Evolutionary conservation across 176 grass and related monocot species (phyloP).

Genomic region (Lolium rigidum): DNA sequence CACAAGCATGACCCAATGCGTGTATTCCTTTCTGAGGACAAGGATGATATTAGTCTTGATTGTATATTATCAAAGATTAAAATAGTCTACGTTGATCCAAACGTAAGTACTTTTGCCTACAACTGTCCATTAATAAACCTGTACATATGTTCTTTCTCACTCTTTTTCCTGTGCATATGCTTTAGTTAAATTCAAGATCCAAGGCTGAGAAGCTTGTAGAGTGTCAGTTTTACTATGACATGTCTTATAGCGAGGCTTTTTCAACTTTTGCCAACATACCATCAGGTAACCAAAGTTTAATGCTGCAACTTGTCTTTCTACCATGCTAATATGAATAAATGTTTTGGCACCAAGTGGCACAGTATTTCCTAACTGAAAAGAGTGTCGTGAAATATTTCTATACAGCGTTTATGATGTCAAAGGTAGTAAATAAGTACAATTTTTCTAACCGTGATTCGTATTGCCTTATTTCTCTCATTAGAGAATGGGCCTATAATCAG

Average conservation of each 20-base stretch:
- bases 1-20: conserved; percentile 55
- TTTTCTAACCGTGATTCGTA: not conserved
- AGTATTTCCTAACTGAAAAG: not conserved
- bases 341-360: not conserved
- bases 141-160: not conserved
- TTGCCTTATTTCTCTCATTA: not conserved
- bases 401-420: not conserved
- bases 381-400: not conserved
- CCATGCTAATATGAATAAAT: not conserved
- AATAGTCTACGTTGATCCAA: conserved; percentile 61
- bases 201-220: conserved; percentile 49
- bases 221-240: conserved; percentile 73
- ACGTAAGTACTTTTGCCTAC: conserved; percentile 49
- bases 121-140: not conserved
- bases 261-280: conserved; percentile 76
- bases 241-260: conserved; percentile 74
- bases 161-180: not conserved
- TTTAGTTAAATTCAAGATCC: conserved; percentile 52
- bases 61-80: conserved; percentile 68
- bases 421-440: not conserved
- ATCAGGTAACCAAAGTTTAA: conserved; percentile 47
- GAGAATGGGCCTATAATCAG: not conserved
- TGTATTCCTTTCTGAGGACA: conserved; percentile 81
- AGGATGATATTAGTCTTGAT: conserved; percentile 76
- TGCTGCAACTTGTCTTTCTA: not conserved